Percentiles rank a stretch among this genome's conserved stretches.
These are phyloP conservation scores for Anthostomella pinea DNA, from an alignment of 2,329 filamentous ascomycete species.

Conservation along the genomic window DNA sequence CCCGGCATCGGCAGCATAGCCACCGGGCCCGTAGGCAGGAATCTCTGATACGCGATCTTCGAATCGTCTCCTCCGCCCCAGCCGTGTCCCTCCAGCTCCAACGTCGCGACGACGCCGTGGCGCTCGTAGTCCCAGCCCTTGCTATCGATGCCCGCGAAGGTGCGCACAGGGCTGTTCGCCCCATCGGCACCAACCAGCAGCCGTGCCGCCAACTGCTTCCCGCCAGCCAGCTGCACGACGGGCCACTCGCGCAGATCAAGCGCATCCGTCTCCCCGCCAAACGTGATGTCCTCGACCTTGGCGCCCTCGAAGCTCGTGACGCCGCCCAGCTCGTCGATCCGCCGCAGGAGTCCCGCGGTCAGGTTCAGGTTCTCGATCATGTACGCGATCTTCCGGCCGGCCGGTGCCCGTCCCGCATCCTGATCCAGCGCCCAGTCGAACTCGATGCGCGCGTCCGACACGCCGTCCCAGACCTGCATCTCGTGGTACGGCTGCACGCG, in stretches of 20 bases:
- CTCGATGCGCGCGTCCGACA: slow-evolving; percentile 80
- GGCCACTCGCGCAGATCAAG: slow-evolving; percentile 86
- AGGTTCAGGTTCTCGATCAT: slow-evolving; percentile 97
- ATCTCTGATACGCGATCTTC: slow-evolving; percentile 90
- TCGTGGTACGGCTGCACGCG: slow-evolving; percentile 86
- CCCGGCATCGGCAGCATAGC: slow-evolving; percentile 88
- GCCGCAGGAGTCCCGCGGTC: slow-evolving; percentile 70
- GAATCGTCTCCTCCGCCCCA: slow-evolving; percentile 50
- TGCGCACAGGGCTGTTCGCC: slow-evolving; percentile 87
- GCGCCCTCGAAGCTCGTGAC: slow-evolving; percentile 73
- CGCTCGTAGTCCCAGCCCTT: slow-evolving; percentile 91
- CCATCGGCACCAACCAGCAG: slow-evolving; percentile 92
- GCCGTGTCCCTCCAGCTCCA: slow-evolving; percentile 65
- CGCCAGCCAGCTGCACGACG: slow-evolving; percentile 69
- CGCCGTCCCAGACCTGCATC: slow-evolving; percentile 98
- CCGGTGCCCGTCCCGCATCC: no score
- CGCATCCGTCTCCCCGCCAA: slow-evolving; percentile 67
- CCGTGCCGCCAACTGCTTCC: slow-evolving; percentile 69
- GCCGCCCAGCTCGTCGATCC: slow-evolving; percentile 66
- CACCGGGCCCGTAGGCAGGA: slow-evolving; percentile 87
- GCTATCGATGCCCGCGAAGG: slow-evolving; percentile 81
- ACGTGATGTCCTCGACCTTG: slow-evolving; percentile 73
- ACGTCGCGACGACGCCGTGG: slow-evolving; percentile 86
- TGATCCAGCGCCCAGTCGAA: slow-evolving; percentile 78
- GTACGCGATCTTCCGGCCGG: slow-evolving; percentile 69